Conservation (phyloP, 1,284 basidiomycete genomes). For the Papiliotrema terrestris region DNA sequence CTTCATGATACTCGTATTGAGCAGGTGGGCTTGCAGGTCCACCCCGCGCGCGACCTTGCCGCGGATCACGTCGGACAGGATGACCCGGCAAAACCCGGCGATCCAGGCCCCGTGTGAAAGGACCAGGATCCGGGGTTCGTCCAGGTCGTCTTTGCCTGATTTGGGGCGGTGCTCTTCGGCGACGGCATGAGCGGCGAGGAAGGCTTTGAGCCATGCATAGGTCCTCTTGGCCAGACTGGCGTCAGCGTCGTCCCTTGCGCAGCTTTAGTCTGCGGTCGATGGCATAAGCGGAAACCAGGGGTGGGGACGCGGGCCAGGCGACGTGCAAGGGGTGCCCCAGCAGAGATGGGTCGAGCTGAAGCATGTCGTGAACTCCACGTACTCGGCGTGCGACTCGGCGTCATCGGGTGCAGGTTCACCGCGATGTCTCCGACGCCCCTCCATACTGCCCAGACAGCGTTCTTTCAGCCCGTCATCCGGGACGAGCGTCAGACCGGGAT, state of each 20-base stretch:
- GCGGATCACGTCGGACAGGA: slow-evolving; percentile 13
- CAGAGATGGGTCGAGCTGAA: no score
- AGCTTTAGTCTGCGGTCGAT: slow-evolving; percentile 15
- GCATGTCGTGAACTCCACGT: not conserved
- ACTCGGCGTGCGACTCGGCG: slow-evolving; percentile 26
- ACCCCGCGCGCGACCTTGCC: slow-evolving; percentile 11
- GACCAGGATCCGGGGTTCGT: slow-evolving; percentile 21
- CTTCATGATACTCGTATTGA: slow-evolving; percentile 34
- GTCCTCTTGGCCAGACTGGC: not conserved
- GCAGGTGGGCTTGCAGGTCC: slow-evolving; percentile 18
- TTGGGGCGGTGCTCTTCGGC: not conserved
- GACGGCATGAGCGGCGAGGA: slow-evolving; percentile 8
- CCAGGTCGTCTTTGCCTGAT: not conserved
- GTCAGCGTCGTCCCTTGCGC: no score
- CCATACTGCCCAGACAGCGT: slow-evolving; percentile 32
- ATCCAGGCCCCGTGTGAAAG: slow-evolving; percentile 46
- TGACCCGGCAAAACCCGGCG: slow-evolving; percentile 17
- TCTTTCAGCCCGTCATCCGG: slow-evolving; percentile 29
- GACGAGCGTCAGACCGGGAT: slow-evolving; percentile 16
- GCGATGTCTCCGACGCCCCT: slow-evolving; percentile 25
- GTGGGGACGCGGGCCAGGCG: no score
- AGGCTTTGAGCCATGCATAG: slow-evolving; percentile 12
- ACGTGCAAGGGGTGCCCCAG: no score
- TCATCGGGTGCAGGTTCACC: slow-evolving; percentile 27
- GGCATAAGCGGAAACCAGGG: no score